Percentiles rank a stretch among this genome's conserved stretches.
Conservation (phyloP, 306 rosid genomes). For the Heteromeles arbutifolia region DNA sequence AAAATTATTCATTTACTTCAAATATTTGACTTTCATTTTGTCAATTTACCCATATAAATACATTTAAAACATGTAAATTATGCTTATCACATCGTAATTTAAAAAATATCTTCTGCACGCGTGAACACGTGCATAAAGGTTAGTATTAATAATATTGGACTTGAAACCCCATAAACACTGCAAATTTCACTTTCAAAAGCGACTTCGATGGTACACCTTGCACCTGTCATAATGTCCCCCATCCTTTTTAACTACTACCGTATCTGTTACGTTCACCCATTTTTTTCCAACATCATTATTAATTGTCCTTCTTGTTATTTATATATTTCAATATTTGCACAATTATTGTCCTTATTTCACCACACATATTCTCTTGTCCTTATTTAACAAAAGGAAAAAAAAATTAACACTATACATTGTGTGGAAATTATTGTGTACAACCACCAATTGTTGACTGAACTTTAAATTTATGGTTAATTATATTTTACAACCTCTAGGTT, state of each 20-base stretch:
- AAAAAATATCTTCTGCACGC: no score
- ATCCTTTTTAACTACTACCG: background rate
- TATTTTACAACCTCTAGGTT: no score
- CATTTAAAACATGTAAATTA: no score
- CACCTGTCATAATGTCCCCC: background rate
- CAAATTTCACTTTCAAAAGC: background rate
- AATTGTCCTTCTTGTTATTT: background rate
- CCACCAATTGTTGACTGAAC: background rate
- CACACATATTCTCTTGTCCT: background rate
- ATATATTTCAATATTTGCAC: background rate
- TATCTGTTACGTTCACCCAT: conserved; percentile 1
- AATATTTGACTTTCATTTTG: no score
- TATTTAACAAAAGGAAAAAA: background rate
- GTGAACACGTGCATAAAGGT: no score
- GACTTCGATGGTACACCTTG: background rate
- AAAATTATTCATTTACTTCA: no score
- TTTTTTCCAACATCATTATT: conserved; percentile 13
- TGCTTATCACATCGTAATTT: no score
- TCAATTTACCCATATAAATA: no score
- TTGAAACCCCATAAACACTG: background rate
- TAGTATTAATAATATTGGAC: background rate
- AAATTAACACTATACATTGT: background rate
- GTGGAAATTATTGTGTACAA: background rate
- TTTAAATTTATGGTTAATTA: no score
- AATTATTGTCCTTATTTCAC: background rate